Evolutionary conservation across 2,329 filamentous ascomycete genomes (phyloP), one percentile per base, ranked within the genome.

Genomic region (Fonsecaea nubica): DNA sequence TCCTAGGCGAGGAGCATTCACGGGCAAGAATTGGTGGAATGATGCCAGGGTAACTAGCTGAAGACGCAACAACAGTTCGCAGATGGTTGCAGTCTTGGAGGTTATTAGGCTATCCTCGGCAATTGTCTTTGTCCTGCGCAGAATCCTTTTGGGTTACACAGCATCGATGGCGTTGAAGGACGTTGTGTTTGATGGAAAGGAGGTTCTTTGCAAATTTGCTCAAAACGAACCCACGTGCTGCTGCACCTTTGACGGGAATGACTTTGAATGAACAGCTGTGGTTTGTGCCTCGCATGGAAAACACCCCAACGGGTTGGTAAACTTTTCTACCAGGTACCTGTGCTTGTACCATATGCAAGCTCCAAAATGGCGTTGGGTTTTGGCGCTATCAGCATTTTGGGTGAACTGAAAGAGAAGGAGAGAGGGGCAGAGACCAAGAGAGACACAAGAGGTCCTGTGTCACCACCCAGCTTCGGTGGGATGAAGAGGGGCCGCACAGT

Each of bases 11-110:
- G 45, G 45, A 9, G 8, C 45, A 25, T 50, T 21, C 45, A 18
- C 4, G 45, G 21, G 45, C 45, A 50, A 25, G 45, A 50, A 50
- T 50, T 50, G 45, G 45, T 50, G 45, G 45, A 25, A 50, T 50
- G 3, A 50, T 10, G 21, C 45, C 45, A 50, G 18, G 45, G 25
- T 50, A 21, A 7, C 18, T 25, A 50, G 45, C 25, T 50, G 45
- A 10, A 9, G 45, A 25, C 13, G 21, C 18, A 25, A 50, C 45
- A 25, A 25, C 10, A 50, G 45, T 50, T 50, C 45, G 45, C 45
- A 50, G 45, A 50, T 12, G 21, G 12, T 50, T 25, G 18, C 45
- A 50, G 25, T 25, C 6, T 7, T 50, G 18, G 45, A 50, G 45
- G 12, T 21, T 10, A 25, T 50, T 50, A 50, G 45, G 45, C 45